A percentile compares a stretch with the other conserved stretches of the same genome.
Conservation (phyloP, 2,329 filamentous ascomycete genomes). For the Cryoendolithus antarcticus region DNA sequence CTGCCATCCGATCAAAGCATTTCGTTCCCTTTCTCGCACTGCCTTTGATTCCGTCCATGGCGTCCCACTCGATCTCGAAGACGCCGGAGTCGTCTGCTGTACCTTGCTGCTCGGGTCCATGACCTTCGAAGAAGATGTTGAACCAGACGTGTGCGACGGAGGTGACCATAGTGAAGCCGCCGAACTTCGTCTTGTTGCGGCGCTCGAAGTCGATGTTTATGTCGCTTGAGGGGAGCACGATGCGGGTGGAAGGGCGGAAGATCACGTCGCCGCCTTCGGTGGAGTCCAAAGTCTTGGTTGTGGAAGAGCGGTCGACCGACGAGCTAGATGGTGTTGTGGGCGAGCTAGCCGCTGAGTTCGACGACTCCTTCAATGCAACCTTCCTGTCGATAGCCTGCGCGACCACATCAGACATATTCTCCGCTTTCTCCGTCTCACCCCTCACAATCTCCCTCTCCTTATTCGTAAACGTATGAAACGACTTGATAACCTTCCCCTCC, state of each 20-base stretch:
- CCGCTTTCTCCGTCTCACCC: constrained; percentile 35
- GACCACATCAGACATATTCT: constrained; percentile 33
- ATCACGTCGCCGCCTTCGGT: constrained; percentile 57
- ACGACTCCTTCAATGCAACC: background rate
- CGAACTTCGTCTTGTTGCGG: constrained; percentile 63
- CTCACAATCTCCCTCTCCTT: constrained; percentile 58
- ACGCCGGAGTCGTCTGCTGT: constrained; percentile 55
- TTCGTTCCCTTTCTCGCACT: constrained; percentile 68
- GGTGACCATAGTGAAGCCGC: constrained; percentile 77
- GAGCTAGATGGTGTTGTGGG: constrained; percentile 5
- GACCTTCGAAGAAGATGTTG: constrained; percentile 84
- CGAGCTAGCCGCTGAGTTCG: background rate
- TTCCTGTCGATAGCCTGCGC: constrained; percentile 22
- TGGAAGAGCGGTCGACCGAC: background rate
- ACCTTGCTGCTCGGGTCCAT: constrained; percentile 56
- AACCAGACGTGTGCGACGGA: constrained; percentile 95
- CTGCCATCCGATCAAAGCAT: constrained; percentile 68
- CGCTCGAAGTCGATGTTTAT: constrained; percentile 84
- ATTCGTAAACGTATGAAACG: constrained; percentile 66
- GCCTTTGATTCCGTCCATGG: constrained; percentile 91
- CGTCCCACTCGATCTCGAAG: constrained; percentile 60
- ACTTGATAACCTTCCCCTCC: constrained; percentile 76
- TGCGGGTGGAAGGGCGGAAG: constrained; percentile 55
- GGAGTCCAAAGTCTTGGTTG: constrained; percentile 3
- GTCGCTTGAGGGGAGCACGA: constrained; percentile 69